These are phyloP conservation scores for Coemansia javaensis DNA, from an alignment of 192 early-diverging fungal genomes.

Conservation along the genomic window DNA sequence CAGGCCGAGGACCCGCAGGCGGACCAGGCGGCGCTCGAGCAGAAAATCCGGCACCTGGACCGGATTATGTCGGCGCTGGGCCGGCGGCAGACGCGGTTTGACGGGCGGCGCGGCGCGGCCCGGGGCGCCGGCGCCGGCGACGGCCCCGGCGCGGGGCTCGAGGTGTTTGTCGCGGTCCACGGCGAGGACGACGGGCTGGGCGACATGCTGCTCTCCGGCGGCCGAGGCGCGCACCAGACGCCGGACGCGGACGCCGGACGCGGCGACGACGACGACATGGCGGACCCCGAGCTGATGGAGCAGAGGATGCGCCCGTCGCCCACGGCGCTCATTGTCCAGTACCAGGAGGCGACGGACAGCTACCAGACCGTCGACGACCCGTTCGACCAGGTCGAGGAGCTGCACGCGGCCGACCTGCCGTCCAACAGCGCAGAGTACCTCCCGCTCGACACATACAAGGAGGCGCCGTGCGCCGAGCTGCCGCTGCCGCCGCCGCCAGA, in stretches of 20 bases:
- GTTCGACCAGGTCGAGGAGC: slow-evolving; percentile 42
- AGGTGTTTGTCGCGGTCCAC: slow-evolving; percentile 37
- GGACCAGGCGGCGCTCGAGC: slow-evolving; percentile 46
- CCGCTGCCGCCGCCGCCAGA: slow-evolving; percentile 1
- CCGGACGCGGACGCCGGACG: too few relatives aligned
- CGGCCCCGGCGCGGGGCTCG: slow-evolving; percentile 37
- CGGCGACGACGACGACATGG: not conserved
- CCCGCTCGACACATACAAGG: slow-evolving; percentile 25
- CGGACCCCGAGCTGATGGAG: slow-evolving; percentile 33
- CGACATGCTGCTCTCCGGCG: slow-evolving; percentile 27
- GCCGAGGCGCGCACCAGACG: not conserved
- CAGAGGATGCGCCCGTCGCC: slow-evolving; percentile 26
- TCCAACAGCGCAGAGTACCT: slow-evolving; percentile 45
- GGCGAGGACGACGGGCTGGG: slow-evolving; percentile 35
- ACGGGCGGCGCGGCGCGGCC: slow-evolving; percentile 17
- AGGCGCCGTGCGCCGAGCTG: not conserved
- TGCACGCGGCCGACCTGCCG: slow-evolving; percentile 26
- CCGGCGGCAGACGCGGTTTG: slow-evolving; percentile 39
- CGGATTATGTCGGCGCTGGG: slow-evolving; percentile 42
- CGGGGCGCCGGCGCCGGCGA: slow-evolving; percentile 48
- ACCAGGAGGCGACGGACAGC: slow-evolving; percentile 10
- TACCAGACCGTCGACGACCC: slow-evolving; percentile 27
- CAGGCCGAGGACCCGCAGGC: slow-evolving; percentile 39
- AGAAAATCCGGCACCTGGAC: slow-evolving; percentile 41
- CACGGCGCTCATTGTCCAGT: slow-evolving; percentile 22